phyloP scores from a whole-genome alignment of 495 filamentous ascomycete species.

The Terfezia boudieri region DNA sequence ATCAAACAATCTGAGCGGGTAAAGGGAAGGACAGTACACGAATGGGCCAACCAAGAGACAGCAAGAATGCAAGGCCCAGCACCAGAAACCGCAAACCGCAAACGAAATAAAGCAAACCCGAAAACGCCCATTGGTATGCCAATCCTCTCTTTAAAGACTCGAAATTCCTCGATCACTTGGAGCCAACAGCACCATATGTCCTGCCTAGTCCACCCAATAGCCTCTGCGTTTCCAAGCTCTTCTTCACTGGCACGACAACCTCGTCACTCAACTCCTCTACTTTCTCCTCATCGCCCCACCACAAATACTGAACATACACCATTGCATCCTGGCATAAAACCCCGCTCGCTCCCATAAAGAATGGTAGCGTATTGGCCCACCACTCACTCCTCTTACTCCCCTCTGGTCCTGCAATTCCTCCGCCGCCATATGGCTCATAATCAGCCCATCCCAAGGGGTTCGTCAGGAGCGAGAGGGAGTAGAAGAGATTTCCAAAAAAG shows the following conservation, averaged over 20 bases:
- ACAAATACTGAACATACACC: constrained; percentile 42
- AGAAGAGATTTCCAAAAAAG: constrained; percentile 53
- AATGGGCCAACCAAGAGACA: no score
- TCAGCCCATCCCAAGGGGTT: constrained; percentile 47
- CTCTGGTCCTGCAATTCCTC: constrained; percentile 39
- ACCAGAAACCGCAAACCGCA: no score
- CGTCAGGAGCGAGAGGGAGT: constrained; percentile 39
- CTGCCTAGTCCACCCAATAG: no score
- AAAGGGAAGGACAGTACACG: no score
- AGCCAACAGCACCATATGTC: no score
- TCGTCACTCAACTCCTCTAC: background rate
- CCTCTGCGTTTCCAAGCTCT: background rate
- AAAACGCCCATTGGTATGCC: no score
- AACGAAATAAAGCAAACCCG: no score
- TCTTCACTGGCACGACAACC: background rate
- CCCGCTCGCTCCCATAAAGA: constrained; percentile 49
- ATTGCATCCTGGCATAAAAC: constrained; percentile 43
- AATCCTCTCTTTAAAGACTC: no score
- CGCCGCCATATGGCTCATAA: constrained; percentile 38
- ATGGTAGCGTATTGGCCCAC: constrained; percentile 37
- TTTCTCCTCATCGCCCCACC: constrained; percentile 26
- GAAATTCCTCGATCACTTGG: no score
- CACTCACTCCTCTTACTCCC: constrained; percentile 36
- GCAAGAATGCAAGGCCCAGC: no score
- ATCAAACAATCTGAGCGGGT: no score